phyloP scores from a whole-genome alignment of 805 yeast species.

The Scheffersomyces coipomensis region DNA sequence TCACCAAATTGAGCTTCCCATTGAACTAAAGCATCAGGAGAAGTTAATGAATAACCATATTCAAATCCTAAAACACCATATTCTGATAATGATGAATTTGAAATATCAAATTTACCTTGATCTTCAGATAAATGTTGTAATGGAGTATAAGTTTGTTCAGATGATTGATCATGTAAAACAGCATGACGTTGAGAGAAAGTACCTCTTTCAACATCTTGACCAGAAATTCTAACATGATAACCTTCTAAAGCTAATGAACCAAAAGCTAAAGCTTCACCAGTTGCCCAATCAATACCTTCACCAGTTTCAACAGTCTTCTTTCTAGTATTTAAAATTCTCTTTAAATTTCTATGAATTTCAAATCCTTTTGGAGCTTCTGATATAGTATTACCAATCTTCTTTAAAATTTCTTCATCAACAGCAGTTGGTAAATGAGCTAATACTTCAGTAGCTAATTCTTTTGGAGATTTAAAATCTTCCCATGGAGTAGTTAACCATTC shows the following conservation, averaged over 20 bases:
- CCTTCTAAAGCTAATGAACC: conserved; percentile 93
- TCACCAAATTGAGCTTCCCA: conserved; percentile 99
- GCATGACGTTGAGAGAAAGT: conserved; percentile 99
- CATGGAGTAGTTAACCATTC: conserved; percentile 99
- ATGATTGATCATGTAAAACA: conserved; percentile 92
- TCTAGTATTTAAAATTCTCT: conserved; percentile 88
- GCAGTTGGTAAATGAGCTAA: conserved; percentile 96
- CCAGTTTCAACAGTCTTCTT: conserved; percentile 85
- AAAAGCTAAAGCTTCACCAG: conserved; percentile 98
- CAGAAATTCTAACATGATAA: conserved; percentile 93
- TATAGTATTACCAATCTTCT: conserved; percentile 73
- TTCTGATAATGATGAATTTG: conserved; percentile 95
- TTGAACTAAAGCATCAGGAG: conserved; percentile 94
- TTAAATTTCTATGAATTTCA: conserved; percentile 90
- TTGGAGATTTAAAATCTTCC: conserved; percentile 98
- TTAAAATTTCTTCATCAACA: conserved; percentile 66
- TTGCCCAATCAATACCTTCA: conserved; percentile 97
- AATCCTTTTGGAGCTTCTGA: conserved; percentile 86
- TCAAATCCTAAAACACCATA: conserved; percentile 99
- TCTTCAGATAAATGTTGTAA: conserved; percentile 73
- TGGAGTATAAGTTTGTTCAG: conserved; percentile 83
- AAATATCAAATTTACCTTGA: conserved; percentile 84
- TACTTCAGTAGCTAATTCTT: conserved; percentile 91
- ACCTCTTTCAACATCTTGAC: conserved; percentile 99
- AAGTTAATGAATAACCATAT: conserved; percentile 96